These are phyloP conservation scores for Dictyophora rubrovolvata DNA, from an alignment of 768 basidiomycete species.

Conservation along the genomic window DNA sequence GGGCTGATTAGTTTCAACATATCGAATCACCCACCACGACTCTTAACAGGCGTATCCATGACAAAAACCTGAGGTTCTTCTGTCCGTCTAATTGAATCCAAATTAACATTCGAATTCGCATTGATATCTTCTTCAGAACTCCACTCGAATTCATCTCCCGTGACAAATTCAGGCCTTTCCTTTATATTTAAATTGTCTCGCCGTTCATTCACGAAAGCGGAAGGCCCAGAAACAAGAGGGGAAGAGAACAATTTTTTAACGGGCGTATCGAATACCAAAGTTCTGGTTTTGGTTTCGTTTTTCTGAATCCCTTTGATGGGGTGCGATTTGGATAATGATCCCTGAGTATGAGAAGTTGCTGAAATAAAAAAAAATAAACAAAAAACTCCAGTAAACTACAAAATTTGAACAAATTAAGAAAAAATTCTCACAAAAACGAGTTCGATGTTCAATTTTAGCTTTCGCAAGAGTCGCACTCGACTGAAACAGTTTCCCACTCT, in stretches of 20 bases:
- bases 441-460: neutral
- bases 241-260: neutral
- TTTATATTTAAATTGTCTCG: too few species aligned
- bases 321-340: neutral
- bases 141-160: neutral
- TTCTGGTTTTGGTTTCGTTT: neutral
- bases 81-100: too few species aligned
- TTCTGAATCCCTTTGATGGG: neutral
- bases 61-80: neutral
- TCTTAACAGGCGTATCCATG: neutral
- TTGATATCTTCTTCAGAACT: neutral
- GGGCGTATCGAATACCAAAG: neutral
- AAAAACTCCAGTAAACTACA: neutral
- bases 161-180: neutral
- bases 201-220: neutral
- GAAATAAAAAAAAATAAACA: neutral
- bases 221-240: neutral
- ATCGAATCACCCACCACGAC: neutral
- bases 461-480: neutral
- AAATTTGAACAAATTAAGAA: neutral
- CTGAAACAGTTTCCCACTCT: neutral
- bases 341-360: neutral
- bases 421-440: neutral
- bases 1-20: too few species aligned
- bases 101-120: too few species aligned